Evolutionary conservation across 2,329 filamentous ascomycete genomes (phyloP), one percentile per base, ranked within the genome.

Genomic region (Colletotrichum horii): DNA sequence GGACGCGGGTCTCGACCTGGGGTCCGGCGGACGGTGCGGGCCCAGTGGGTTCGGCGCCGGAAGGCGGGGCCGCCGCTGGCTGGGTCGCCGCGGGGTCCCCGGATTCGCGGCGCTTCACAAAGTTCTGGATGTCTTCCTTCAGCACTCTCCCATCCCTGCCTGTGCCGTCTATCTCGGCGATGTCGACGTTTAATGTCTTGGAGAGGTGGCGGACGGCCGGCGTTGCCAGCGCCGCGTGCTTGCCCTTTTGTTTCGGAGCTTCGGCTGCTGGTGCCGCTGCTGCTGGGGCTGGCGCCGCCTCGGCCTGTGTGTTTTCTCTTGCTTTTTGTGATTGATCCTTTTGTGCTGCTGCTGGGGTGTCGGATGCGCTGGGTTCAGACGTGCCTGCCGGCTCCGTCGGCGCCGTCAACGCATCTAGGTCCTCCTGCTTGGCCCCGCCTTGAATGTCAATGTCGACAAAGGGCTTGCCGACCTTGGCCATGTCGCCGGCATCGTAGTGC

Each of bases 401-500:
- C n/a, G 66, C 67, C 26, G 68, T 70, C 30, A 78, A 52, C 43
- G 84, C 80, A 55, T 85, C 84, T 36, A 87, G 83, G 79, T 94
- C 91, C 76, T 92, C 92, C 68, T 91, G 87, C 78, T 91, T 93
- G 78, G 93, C 92, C 48, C 93, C 93, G 75, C 94, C 94, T 80
- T 95, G 92, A 78, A 98, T 96, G 84, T 98, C 96, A 77, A 98
- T 98, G 82, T 98, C 96, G 78, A 98, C 94, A 81, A 98, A 92
- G 16, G 96, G 94, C 91, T 97, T 96, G 79, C 97, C 97, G 30
- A 98, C 97, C 82, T 95, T 95, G 67, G 96, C 96, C 91, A 98
- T 98, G 79, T 98, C 97, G 78, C 98, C 97, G 36, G 96, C 93
- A 78, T 98, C 96, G 84, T 98, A 98, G 86, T 98, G 92, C 60